Conservation (phyloP, 192 early-diverging fungal species). For the Oehlia diaphana region DNA sequence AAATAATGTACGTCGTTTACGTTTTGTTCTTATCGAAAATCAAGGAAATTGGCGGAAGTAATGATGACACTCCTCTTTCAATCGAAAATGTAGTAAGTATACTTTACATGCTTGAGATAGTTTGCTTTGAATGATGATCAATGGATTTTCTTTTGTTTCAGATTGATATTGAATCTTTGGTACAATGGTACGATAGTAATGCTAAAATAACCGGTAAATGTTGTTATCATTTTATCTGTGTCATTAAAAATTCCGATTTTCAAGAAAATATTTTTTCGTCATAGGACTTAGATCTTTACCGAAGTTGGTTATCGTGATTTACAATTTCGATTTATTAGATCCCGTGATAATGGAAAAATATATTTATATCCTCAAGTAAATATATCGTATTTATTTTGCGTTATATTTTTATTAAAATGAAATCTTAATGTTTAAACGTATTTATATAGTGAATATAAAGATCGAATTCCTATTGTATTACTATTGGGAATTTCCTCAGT, state of each 20-base stretch:
- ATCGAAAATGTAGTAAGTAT: conserved; percentile 9
- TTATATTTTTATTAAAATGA: background rate
- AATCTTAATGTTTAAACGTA: background rate
- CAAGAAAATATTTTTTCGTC: background rate
- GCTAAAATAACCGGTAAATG: background rate
- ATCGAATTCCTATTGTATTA: conserved; percentile 73
- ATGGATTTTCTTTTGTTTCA: background rate
- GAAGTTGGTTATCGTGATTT: conserved; percentile 72
- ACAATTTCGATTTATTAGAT: conserved; percentile 87
- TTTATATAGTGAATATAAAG: conserved; percentile 62
- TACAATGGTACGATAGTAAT: background rate
- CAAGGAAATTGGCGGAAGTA: background rate
- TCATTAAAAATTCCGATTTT: background rate
- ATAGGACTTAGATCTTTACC: conserved; percentile 8
- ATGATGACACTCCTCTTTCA: background rate
- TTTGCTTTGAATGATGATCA: background rate
- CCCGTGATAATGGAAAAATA: conserved; percentile 71
- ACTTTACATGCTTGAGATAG: background rate
- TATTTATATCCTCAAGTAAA: conserved; percentile 67
- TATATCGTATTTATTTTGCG: background rate
- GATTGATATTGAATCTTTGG: background rate
- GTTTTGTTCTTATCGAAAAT: background rate
- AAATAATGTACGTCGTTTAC: too few relatives aligned
- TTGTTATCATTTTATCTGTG: background rate
- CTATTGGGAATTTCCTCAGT: conserved; percentile 88